Evolutionary conservation across 495 filamentous ascomycete genomes (phyloP).

Genomic region (Xylaria acuta): DNA sequence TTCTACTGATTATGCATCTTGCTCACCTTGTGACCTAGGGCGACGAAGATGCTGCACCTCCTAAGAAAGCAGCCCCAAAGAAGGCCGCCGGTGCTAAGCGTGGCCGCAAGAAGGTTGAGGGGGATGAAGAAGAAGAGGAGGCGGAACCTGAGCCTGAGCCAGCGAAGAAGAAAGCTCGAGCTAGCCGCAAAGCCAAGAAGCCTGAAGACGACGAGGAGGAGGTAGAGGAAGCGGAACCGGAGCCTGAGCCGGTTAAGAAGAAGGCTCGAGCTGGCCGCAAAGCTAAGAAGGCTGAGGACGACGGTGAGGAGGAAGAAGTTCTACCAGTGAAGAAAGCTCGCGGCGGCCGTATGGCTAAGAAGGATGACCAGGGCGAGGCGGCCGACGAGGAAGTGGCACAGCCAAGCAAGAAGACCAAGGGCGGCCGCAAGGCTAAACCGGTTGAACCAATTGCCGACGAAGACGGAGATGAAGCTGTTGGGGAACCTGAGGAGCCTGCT

Average conservation of each 20-base stretch:
- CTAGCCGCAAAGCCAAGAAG: slow-evolving; percentile 30
- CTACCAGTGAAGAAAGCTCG: slow-evolving; percentile 49
- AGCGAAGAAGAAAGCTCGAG: slow-evolving; percentile 31
- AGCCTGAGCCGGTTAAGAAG: slow-evolving; percentile 27
- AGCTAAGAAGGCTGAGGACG: slow-evolving; percentile 27
- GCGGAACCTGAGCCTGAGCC: slow-evolving; percentile 31
- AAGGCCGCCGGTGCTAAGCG: slow-evolving; percentile 46
- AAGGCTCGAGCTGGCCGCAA: slow-evolving; percentile 29
- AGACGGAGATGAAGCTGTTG: slow-evolving; percentile 41
- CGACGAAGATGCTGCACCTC: slow-evolving; percentile 30
- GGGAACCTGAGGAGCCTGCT: slow-evolving; percentile 47
- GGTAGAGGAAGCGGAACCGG: slow-evolving; percentile 42
- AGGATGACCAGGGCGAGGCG: slow-evolving; percentile 33
- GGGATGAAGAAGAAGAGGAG: slow-evolving; percentile 41
- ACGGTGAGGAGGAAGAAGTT: slow-evolving; percentile 42
- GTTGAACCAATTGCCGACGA: slow-evolving; percentile 16
- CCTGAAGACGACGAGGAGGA: no score
- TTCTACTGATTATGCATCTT: background rate
- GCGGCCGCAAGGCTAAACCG: slow-evolving; percentile 29
- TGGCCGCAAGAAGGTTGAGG: slow-evolving; percentile 45
- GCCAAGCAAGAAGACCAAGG: slow-evolving; percentile 27
- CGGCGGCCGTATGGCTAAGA: slow-evolving; percentile 45
- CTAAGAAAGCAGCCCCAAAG: slow-evolving; percentile 41
- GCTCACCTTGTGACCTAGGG: slow-evolving; percentile 26
- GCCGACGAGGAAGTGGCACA: slow-evolving; percentile 16